These are phyloP conservation scores for Cyberlindnera japonica DNA, from an alignment of 805 yeast genomes.

Conservation along the genomic window DNA sequence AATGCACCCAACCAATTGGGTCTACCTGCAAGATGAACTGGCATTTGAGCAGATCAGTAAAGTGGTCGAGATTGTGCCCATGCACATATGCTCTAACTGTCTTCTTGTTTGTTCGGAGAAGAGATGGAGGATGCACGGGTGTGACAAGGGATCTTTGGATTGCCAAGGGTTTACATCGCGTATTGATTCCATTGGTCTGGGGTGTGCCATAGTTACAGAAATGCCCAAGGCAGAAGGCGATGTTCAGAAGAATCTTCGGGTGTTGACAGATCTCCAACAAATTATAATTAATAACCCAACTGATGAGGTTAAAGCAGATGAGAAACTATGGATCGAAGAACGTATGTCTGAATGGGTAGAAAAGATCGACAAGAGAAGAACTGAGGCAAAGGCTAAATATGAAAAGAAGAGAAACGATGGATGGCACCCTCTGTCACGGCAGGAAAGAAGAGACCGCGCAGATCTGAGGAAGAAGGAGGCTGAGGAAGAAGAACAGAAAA, in stretches of 20 bases:
- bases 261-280: conserved; percentile 2
- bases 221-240: neutral
- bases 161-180: conserved; percentile 2
- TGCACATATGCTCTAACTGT: conserved; percentile 5
- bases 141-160: neutral
- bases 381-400: conserved; percentile 3
- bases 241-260: neutral
- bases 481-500: neutral
- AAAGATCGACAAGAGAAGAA: conserved; percentile 3
- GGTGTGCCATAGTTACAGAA: conserved; percentile 2
- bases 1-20: conserved; percentile 8
- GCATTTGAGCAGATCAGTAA: neutral
- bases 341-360: neutral
- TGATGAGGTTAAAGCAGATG: neutral
- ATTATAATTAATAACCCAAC: conserved; percentile 4
- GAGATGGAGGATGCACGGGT: conserved; percentile 4
- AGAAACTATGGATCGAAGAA: conserved; percentile 2
- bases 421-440: neutral
- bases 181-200: conserved; percentile 1
- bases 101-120: conserved; percentile 6
- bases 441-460: neutral
- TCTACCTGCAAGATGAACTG: conserved; percentile 1
- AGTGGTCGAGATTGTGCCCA: neutral
- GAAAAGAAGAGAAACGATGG: conserved; percentile 1
- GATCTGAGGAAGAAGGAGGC: no score